Conservation (phyloP, 495 filamentous ascomycete genomes). For the Tuber aestivum region DNA sequence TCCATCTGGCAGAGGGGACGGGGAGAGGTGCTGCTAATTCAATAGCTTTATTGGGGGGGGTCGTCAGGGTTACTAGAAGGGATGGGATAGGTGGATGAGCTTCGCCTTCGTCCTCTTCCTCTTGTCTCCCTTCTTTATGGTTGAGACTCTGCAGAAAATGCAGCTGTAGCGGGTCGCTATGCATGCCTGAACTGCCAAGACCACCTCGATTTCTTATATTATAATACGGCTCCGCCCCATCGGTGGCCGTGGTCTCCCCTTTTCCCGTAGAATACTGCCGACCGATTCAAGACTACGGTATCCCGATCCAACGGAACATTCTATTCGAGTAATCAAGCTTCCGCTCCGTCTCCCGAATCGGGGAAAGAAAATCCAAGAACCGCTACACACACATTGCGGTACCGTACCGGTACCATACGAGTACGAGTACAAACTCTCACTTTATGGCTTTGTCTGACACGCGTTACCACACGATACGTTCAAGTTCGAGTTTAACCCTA, state of each 20-base stretch:
- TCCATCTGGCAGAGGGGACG: slow-evolving; percentile 48
- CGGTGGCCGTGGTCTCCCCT: not conserved
- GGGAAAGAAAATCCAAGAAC: not conserved
- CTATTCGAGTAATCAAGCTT: slow-evolving; percentile 5
- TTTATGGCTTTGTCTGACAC: not conserved
- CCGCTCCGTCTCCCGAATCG: not conserved
- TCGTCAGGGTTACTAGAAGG: not conserved
- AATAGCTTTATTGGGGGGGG: slow-evolving; percentile 4
- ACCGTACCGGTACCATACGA: not conserved
- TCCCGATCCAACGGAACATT: slow-evolving; percentile 2
- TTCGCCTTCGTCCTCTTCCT: not conserved
- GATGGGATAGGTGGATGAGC: not conserved
- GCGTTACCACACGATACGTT: not conserved
- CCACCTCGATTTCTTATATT: not conserved
- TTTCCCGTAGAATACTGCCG: not conserved
- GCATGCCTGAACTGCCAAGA: not conserved
- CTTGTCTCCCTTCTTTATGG: not conserved
- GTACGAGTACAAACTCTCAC: too few species aligned
- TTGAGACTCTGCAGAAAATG: not conserved
- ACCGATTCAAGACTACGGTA: not conserved
- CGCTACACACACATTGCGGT: too few species aligned
- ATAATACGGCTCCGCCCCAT: not conserved
- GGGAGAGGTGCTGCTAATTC: not conserved
- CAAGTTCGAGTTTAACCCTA: not conserved
- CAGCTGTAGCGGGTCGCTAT: not conserved